A percentile compares a stretch with the other conserved stretches of the same genome.
Evolutionary conservation across 2,329 filamentous ascomycete genomes (phyloP).

Genomic region (Fusarium nisikadoi): DNA sequence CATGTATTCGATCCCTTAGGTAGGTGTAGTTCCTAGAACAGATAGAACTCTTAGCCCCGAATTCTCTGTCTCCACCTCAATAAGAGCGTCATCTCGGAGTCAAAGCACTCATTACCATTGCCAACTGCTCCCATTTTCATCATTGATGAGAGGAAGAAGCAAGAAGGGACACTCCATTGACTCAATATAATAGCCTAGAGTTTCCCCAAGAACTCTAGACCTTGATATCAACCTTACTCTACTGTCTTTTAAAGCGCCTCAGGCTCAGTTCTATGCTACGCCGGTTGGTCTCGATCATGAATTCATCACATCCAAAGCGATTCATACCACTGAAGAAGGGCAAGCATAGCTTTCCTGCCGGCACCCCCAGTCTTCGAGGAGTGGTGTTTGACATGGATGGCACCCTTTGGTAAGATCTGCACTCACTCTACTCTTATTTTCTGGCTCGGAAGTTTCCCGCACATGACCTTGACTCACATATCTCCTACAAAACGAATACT

Average conservation of each 20-base stretch:
- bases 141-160: not conserved
- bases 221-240: not conserved
- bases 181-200: not conserved
- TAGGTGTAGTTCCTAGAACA: not conserved
- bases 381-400: conserved; percentile 95
- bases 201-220: not conserved
- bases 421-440: not conserved
- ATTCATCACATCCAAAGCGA: conserved; percentile 52
- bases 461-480: not conserved
- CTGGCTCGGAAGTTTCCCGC: not conserved
- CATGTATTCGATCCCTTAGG: not conserved
- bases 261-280: conserved; percentile 35
- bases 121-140: conserved; percentile 4
- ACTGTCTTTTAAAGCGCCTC: not conserved
- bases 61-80: conserved; percentile 25
- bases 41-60: conserved; percentile 8
- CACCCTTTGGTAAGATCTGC: conserved; percentile 79
- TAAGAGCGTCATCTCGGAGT: conserved; percentile 33
- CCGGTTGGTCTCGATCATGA: conserved; percentile 56
- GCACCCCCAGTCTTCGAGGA: conserved; percentile 63
- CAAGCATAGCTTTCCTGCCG: conserved; percentile 42
- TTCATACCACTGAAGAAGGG: conserved; percentile 67
- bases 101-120: conserved; percentile 24
- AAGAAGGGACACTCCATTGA: not conserved
- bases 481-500: conserved; percentile 22